Evolutionary conservation across 2,329 filamentous ascomycete species (phyloP).

Genomic region (Nannizziopsis barbatae): DNA sequence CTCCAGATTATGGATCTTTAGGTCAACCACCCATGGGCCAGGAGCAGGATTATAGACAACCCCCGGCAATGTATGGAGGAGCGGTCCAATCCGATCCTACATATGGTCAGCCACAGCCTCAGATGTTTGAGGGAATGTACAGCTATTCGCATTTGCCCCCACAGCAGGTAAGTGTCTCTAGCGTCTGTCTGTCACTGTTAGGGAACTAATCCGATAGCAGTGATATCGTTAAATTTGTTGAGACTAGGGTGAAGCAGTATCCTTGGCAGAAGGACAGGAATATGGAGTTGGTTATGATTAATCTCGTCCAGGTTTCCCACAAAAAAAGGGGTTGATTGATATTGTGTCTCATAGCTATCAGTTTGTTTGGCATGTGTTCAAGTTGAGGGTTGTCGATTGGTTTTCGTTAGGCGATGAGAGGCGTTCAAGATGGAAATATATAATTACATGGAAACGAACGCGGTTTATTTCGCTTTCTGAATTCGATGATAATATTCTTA

Average conservation of each 20-base stretch:
- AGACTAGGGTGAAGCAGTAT: not conserved
- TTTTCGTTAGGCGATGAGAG: not conserved
- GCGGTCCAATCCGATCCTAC: constrained; percentile 64
- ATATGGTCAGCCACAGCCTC: constrained; percentile 62
- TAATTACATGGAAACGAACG: not conserved
- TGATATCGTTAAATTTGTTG: not conserved
- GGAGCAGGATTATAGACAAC: constrained; percentile 69
- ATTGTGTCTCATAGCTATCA: not conserved
- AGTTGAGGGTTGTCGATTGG: not conserved
- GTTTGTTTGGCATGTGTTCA: not conserved
- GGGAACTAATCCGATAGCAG: constrained; percentile 3
- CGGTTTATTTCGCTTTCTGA: too few species aligned
- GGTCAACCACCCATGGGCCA: constrained; percentile 52
- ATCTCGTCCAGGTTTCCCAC: not conserved
- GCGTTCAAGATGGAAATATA: constrained; percentile 1
- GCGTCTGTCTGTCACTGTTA: not conserved
- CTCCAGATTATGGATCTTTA: constrained; percentile 49
- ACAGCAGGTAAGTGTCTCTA: constrained; percentile 55
- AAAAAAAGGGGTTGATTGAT: not conserved
- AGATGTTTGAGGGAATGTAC: constrained; percentile 86
- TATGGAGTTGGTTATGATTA: constrained; percentile 4
- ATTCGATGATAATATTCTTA: too few species aligned
- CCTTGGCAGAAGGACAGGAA: not conserved
- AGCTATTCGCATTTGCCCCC: constrained; percentile 67
- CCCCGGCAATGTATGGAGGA: constrained; percentile 66